Evolutionary conservation across 106 monocot species (phyloP).

Genomic region (Phalaenopsis equestris): DNA sequence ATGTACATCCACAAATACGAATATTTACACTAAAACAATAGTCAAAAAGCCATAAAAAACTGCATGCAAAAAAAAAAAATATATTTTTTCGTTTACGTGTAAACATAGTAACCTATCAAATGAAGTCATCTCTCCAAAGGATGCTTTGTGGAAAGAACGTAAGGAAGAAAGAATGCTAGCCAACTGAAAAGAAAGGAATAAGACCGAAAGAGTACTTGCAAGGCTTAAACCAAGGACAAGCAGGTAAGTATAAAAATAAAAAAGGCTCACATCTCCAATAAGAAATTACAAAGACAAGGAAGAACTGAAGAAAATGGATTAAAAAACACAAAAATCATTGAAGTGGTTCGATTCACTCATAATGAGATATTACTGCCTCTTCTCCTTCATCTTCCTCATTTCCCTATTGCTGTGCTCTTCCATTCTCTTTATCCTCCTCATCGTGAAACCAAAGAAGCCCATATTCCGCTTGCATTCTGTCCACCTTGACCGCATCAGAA

Average conservation of each 20-base stretch:
- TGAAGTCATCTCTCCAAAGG: conserved; percentile 1
- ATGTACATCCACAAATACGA: no score
- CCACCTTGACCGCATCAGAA: conserved; percentile 29
- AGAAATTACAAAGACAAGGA: not conserved
- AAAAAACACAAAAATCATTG: conserved; percentile 5
- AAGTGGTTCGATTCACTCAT: conserved; percentile 1
- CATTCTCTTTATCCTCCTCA: conserved; percentile 20
- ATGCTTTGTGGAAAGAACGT: not conserved
- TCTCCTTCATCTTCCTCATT: conserved; percentile 20
- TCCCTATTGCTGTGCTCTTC: conserved; percentile 8
- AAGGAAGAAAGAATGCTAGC: not conserved
- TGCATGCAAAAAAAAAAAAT: no score
- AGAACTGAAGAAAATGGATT: conserved; percentile 5
- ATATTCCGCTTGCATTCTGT: conserved; percentile 46
- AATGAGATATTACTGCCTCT: conserved; percentile 24
- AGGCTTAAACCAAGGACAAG: not conserved
- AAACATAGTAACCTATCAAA: not conserved
- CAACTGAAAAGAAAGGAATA: not conserved
- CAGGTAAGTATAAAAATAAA: not conserved
- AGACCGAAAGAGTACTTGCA: not conserved
- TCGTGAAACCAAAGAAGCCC: conserved; percentile 55
- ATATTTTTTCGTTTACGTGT: not conserved
- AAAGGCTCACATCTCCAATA: not conserved
- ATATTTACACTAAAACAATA: no score
- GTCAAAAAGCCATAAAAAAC: no score